These are phyloP conservation scores for Scortechinia acanthostroma DNA, from an alignment of 2,329 filamentous ascomycete genomes.

Conservation along the genomic window DNA sequence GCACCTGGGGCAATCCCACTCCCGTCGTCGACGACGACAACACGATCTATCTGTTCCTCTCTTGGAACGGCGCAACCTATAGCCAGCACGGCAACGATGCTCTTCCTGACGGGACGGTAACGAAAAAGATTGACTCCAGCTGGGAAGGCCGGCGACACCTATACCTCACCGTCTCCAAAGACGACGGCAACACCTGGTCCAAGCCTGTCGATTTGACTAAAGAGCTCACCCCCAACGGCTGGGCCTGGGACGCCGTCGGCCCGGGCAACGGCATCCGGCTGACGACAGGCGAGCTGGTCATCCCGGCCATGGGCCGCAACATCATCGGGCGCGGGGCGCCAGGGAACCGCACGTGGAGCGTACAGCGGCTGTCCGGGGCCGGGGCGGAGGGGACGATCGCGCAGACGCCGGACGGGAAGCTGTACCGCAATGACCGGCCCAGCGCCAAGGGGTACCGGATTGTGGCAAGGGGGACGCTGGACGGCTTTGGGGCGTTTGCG, in stretches of 20 bases:
- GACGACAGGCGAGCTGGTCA: slow-evolving; percentile 9
- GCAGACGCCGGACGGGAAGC: too few relatives aligned
- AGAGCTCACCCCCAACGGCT: slow-evolving; percentile 8
- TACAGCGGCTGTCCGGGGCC: slow-evolving; percentile 6
- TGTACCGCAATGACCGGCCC: too few relatives aligned
- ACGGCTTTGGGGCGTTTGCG: too few relatives aligned
- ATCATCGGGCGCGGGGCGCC: slow-evolving; percentile 10
- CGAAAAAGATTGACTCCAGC: slow-evolving; percentile 9
- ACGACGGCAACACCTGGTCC: slow-evolving; percentile 14
- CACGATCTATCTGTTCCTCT: slow-evolving; percentile 18
- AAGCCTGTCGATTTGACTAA: slow-evolving; percentile 11
- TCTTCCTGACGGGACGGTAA: slow-evolving; percentile 10
- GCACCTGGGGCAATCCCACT: slow-evolving; percentile 19
- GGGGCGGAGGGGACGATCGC: too few relatives aligned
- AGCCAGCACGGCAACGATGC: slow-evolving; percentile 13
- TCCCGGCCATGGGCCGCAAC: slow-evolving; percentile 12
- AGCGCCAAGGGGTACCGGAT: too few relatives aligned
- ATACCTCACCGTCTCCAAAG: slow-evolving; percentile 11
- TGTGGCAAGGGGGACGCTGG: too few relatives aligned
- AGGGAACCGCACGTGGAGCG: slow-evolving; percentile 11
- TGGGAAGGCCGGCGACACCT: slow-evolving; percentile 13
- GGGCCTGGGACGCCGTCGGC: slow-evolving; percentile 12
- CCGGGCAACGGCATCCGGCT: slow-evolving; percentile 12
- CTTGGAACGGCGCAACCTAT: slow-evolving; percentile 15
- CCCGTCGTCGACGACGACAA: slow-evolving; percentile 16